phyloP scores from a whole-genome alignment of 2,329 filamentous ascomycete species.

The Fusarium haematococcum region DNA sequence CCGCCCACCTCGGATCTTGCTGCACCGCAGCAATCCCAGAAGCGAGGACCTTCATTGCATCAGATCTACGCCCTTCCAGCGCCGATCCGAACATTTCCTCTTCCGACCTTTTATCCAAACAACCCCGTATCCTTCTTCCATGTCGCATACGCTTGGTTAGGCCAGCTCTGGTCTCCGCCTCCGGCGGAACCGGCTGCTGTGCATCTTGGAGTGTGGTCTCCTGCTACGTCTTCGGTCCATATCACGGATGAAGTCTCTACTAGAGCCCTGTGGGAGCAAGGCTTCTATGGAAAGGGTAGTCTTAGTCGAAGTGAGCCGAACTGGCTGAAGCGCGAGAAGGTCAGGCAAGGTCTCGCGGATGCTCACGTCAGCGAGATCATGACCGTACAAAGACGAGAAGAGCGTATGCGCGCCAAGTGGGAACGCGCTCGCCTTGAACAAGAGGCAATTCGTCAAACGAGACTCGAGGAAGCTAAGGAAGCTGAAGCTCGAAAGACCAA shows the following conservation, averaged over 20 bases:
- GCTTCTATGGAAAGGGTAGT: slow-evolving; percentile 95
- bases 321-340: slow-evolving; percentile 88
- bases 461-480: slow-evolving; percentile 57
- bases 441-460: slow-evolving; percentile 81
- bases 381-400: slow-evolving; percentile 80
- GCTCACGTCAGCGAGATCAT: slow-evolving; percentile 83
- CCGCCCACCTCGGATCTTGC: slow-evolving; percentile 35
- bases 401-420: slow-evolving; percentile 87
- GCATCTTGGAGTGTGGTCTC: slow-evolving; percentile 84
- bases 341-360: slow-evolving; percentile 72
- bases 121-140: slow-evolving; percentile 91
- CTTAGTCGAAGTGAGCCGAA: slow-evolving; percentile 94
- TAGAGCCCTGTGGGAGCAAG: slow-evolving; percentile 91
- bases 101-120: slow-evolving; percentile 89
- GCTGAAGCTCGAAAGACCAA: slow-evolving; percentile 38
- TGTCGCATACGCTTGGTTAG: slow-evolving; percentile 80
- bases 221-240: slow-evolving; percentile 84
- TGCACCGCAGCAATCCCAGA: slow-evolving; percentile 41
- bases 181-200: slow-evolving; percentile 72
- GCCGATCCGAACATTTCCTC: slow-evolving; percentile 83
- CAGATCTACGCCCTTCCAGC: slow-evolving; percentile 85
- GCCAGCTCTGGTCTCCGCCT: slow-evolving; percentile 76
- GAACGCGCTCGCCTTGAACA: slow-evolving; percentile 90
- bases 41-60: slow-evolving; percentile 63
- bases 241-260: slow-evolving; percentile 82